phyloP scores from a whole-genome alignment of 2,329 filamentous ascomycete species.

The Coniella vitis region DNA sequence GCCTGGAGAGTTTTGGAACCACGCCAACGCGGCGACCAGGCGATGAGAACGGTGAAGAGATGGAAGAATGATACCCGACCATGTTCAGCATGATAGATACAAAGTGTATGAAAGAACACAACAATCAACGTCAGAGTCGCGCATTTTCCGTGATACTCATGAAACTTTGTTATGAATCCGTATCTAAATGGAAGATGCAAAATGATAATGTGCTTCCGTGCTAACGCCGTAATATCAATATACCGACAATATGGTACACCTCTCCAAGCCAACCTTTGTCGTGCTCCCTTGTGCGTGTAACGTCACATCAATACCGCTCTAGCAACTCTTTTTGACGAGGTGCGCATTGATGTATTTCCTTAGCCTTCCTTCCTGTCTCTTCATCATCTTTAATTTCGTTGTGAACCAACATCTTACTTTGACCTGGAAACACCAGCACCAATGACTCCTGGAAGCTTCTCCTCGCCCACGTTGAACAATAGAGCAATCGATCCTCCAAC shows the following conservation, averaged over 20 bases:
- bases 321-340: no score
- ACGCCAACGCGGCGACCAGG: slow-evolving; percentile 32
- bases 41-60: slow-evolving; percentile 24
- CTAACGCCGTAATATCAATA: slow-evolving; percentile 20
- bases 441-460: slow-evolving; percentile 88
- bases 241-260: slow-evolving; percentile 15
- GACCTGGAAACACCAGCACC: slow-evolving; percentile 83
- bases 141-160: no score
- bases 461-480: slow-evolving; percentile 75
- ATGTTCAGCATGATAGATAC: no score
- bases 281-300: not conserved
- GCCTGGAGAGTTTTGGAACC: slow-evolving; percentile 42
- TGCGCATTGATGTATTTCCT: not conserved
- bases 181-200: slow-evolving; percentile 18
- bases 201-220: slow-evolving; percentile 20
- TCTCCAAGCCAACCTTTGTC: not conserved
- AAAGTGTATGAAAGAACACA: not conserved
- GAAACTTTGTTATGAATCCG: not conserved
- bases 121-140: not conserved
- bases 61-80: slow-evolving; percentile 7
- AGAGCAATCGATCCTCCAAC: slow-evolving; percentile 67
- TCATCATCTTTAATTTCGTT: not conserved
- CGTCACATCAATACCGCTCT: no score
- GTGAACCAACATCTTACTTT: no score
- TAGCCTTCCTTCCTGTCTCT: not conserved